Conservation (phyloP, 2,329 filamentous ascomycete genomes). For the Fusarium musae region DNA sequence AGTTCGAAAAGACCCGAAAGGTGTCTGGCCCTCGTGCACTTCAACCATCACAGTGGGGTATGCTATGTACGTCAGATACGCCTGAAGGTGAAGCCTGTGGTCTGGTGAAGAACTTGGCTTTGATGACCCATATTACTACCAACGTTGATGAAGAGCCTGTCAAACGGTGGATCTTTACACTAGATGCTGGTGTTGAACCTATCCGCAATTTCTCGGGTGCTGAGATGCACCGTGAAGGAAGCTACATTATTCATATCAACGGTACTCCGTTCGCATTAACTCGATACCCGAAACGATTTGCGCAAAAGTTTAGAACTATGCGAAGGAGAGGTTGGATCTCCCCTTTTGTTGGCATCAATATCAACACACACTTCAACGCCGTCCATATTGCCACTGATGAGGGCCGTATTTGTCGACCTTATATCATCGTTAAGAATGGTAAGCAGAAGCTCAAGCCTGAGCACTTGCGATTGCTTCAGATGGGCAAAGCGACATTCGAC, state of each 20-base stretch:
- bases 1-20: constrained; percentile 98
- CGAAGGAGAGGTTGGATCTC: constrained; percentile 91
- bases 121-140: constrained; percentile 99
- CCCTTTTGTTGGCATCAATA: constrained; percentile 95
- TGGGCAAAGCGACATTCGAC: constrained; percentile 88
- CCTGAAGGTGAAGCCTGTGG: constrained; percentile 99
- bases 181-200: constrained; percentile 85
- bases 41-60: constrained; percentile 97
- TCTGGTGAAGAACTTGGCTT: constrained; percentile 94
- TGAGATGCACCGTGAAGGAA: constrained; percentile 85
- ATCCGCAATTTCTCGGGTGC: constrained; percentile 77
- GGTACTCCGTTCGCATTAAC: constrained; percentile 93
- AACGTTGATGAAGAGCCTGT: constrained; percentile 94
- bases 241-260: constrained; percentile 94
- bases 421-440: constrained; percentile 93
- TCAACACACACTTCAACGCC: constrained; percentile 90
- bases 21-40: constrained; percentile 94
- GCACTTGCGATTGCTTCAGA: constrained; percentile 83
- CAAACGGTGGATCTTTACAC: constrained; percentile 83
- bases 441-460: constrained; percentile 81
- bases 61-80: constrained; percentile 97
- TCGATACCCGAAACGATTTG: constrained; percentile 84
- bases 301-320: constrained; percentile 85
- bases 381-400: constrained; percentile 98
- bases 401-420: constrained; percentile 92